Percentiles rank a stretch among this genome's conserved stretches.
Conservation (phyloP, 73 alveolate genomes). For the Paramecium caudatum region DNA sequence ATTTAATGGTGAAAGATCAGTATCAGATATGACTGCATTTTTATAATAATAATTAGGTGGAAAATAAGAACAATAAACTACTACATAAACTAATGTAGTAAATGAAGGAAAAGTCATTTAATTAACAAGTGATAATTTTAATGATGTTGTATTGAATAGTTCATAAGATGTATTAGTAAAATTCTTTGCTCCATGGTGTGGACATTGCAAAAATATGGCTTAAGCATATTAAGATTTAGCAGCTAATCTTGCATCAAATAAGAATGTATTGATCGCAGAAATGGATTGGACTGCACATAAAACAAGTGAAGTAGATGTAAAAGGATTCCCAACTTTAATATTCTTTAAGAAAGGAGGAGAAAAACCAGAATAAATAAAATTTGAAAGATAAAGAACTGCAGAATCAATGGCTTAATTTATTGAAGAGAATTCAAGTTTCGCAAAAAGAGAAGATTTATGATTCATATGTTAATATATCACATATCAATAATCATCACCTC, state of each 20-base stretch:
- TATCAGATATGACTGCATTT: not conserved
- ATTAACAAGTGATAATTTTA: conserved; percentile 14
- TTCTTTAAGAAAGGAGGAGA: conserved; percentile 78
- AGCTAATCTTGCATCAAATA: conserved; percentile 77
- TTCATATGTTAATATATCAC: too few relatives aligned
- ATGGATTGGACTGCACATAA: conserved; percentile 95
- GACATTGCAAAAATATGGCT: conserved; percentile 94
- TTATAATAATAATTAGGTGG: not conserved
- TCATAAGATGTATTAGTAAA: conserved; percentile 79
- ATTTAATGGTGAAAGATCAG: conserved; percentile 20
- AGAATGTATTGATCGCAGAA: conserved; percentile 90
- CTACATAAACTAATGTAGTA: too few relatives aligned
- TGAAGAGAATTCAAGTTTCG: not conserved
- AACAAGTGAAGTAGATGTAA: conserved; percentile 85
- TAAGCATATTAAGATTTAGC: conserved; percentile 97
- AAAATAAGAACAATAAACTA: too few relatives aligned
- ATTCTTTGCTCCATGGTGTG: conserved; percentile 96
- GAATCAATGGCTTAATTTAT: not conserved
- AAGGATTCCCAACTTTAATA: conserved; percentile 97
- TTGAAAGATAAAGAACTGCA: not conserved
- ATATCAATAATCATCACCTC: conserved; percentile 98
- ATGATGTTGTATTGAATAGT: conserved; percentile 34
- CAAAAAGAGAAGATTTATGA: conserved; percentile 37
- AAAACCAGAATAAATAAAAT: not conserved
- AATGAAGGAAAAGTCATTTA: conserved; percentile 43